A percentile compares a stretch with the other conserved stretches of the same genome.
Conservation (phyloP, 441 rosid genomes). For the Breynia disticha region DNA sequence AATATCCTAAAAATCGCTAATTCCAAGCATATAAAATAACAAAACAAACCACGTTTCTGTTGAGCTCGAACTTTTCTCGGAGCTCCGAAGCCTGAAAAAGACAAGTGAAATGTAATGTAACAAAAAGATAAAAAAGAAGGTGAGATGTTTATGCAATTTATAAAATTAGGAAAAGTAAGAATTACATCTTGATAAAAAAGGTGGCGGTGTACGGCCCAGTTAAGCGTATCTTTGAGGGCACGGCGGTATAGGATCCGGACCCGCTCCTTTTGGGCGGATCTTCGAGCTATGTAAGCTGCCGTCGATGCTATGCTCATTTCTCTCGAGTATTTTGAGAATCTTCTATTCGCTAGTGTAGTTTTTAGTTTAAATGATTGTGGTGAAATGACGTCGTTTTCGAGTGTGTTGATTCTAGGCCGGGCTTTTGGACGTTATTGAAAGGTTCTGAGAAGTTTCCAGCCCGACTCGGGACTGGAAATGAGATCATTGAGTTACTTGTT, state of each 20-base stretch:
- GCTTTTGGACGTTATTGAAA: too few species aligned
- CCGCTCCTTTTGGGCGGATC: conserved; percentile 89
- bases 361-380: background rate
- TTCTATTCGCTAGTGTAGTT: too few species aligned
- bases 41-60: conserved; percentile 62
- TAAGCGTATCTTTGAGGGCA: conserved; percentile 81
- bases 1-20: too few species aligned
- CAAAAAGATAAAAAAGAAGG: too few species aligned
- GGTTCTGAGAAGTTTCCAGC: too few species aligned
- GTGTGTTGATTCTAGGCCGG: too few species aligned
- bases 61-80: conserved; percentile 71
- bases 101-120: background rate
- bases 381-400: background rate
- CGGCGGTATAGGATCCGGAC: conserved; percentile 90
- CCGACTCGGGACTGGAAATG: too few species aligned
- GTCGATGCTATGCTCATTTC: conserved; percentile 56
- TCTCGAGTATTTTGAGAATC: conserved; percentile 15
- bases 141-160: background rate
- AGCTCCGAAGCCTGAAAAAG: conserved; percentile 56
- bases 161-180: background rate
- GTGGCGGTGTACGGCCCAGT: conserved; percentile 98
- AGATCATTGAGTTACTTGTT: too few species aligned
- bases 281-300: conserved; percentile 68
- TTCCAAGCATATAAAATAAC: background rate
- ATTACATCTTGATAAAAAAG: conserved; percentile 66